Evolutionary conservation across 179 eudicot genomes (phyloP).

Genomic region (Carnegiea gigantea): DNA sequence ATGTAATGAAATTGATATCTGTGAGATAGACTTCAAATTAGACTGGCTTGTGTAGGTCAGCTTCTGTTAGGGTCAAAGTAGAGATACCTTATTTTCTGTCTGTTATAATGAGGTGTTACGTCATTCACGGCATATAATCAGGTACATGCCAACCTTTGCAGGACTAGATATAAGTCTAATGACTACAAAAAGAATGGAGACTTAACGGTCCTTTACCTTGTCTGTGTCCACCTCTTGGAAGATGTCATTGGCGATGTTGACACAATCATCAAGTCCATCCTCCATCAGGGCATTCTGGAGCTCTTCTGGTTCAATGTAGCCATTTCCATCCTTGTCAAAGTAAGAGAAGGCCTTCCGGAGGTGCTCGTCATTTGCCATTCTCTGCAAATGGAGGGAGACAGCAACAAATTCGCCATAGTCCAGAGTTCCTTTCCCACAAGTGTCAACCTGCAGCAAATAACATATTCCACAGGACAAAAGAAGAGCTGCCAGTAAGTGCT

Average conservation of each 20-base stretch:
- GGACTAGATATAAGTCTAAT: not conserved
- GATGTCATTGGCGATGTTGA: constrained; percentile 71
- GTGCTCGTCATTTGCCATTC: constrained; percentile 91
- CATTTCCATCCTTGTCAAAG: constrained; percentile 79
- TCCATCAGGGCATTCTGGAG: constrained; percentile 80
- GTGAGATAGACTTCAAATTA: not conserved
- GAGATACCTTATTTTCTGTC: not conserved
- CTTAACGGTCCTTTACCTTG: constrained; percentile 45
- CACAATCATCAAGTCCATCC: constrained; percentile 71
- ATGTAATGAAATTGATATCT: not conserved
- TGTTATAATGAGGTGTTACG: not conserved
- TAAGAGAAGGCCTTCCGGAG: constrained; percentile 83
- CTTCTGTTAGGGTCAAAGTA: not conserved
- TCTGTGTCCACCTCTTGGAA: constrained; percentile 91
- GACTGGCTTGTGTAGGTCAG: not conserved
- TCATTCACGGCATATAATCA: too few relatives aligned
- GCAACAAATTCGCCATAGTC: constrained; percentile 91
- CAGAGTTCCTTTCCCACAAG: constrained; percentile 67
- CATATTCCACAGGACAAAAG: not conserved
- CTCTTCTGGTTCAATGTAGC: constrained; percentile 82
- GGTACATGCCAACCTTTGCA: not conserved
- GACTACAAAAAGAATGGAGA: not conserved
- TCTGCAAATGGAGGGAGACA: constrained; percentile 70
- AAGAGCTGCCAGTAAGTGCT: constrained; percentile 1
- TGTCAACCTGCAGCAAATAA: constrained; percentile 28